Conservation (phyloP, 78 protist genomes). For the Blattamonas nauphoetae region DNA sequence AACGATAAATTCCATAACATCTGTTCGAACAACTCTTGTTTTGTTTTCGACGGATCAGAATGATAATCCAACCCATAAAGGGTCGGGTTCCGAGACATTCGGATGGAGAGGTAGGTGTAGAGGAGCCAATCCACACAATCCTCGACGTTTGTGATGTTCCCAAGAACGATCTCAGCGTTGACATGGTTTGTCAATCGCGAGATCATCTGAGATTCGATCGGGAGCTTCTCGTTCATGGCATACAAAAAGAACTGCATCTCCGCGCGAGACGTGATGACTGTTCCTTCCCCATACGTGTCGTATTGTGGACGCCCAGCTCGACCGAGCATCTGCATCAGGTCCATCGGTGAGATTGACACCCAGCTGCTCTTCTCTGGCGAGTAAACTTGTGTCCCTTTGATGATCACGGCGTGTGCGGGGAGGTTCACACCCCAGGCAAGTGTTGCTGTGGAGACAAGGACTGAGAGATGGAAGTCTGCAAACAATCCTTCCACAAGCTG, state of each 20-base stretch:
- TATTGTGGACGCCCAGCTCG: slow-evolving; percentile 98
- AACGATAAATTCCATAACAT: slow-evolving; percentile 72
- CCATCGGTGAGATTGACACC: slow-evolving; percentile 77
- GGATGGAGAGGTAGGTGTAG: slow-evolving; percentile 87
- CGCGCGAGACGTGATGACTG: slow-evolving; percentile 67
- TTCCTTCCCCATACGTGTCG: slow-evolving; percentile 89
- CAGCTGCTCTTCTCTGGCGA: slow-evolving; percentile 81
- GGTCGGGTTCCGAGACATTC: slow-evolving; percentile 85
- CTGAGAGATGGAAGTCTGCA: slow-evolving; percentile 59
- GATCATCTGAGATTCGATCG: slow-evolving; percentile 89
- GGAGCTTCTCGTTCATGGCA: slow-evolving; percentile 88
- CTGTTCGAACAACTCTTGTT: slow-evolving; percentile 12
- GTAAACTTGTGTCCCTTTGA: slow-evolving; percentile 95
- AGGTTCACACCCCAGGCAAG: slow-evolving; percentile 99
- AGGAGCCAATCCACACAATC: slow-evolving; percentile 91
- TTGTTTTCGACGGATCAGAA: slow-evolving; percentile 38
- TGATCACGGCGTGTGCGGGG: slow-evolving; percentile 97
- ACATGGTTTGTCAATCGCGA: slow-evolving; percentile 73
- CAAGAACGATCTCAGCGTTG: slow-evolving; percentile 94
- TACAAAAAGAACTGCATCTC: slow-evolving; percentile 88
- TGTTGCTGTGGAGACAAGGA: slow-evolving; percentile 93
- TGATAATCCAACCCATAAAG: slow-evolving; percentile 69
- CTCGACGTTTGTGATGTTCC: slow-evolving; percentile 57
- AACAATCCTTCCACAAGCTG: slow-evolving; percentile 24
- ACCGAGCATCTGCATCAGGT: slow-evolving; percentile 97